Base-by-base conservation (phyloP, 2,329 filamentous ascomycete genomes). In the Diaporthe humulicola region DNA sequence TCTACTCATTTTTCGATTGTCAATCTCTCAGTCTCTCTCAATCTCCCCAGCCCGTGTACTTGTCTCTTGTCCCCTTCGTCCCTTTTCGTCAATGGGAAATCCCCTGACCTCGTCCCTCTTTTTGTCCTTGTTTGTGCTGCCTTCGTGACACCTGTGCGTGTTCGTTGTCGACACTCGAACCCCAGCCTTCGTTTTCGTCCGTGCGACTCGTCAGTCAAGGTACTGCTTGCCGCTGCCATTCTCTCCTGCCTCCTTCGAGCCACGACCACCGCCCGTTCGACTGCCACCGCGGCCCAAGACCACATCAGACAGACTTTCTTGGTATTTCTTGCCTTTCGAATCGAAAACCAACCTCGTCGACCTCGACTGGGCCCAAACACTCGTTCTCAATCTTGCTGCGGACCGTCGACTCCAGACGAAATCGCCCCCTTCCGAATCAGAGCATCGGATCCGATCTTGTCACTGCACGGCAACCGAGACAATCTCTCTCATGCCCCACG, bases 1-100 rank as follows among this genome's bases (percentile, higher is more conserved):
- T 45, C 64, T 52, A n/a, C 57, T 72, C 70, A 72, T 64, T 72
- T 72, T 72, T 72, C 42, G 70, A 52, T 40, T 71, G 56, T 40
- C 70, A 61, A 71, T 64, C 70, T 72, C 57, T 71, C 70, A 40
- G n/a, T 61, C 42, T 50, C 40, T 57, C 38, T 70, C 67, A 58
- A 48, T 52, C 38, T 58, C 69, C 40, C 38, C 52, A 40, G 54
- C 52, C 33, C 22, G 28, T 17, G 61, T 48, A 6, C 25, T 50
- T 58, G 30, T 71, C 30, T 45, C 28, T 57, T 36, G 33, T 64
- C 30, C 40, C 33, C 19, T 72, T 56, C 60, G 57, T 72, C 48
- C 57, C 60, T 48, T 70, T 54, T 64, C 14, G 70, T 72, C 57
- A 56, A 56, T 54, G 36, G 57, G 45, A 64, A 64, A n/a, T 64